These are phyloP conservation scores for Millerozyma miso DNA, from an alignment of 805 yeast species.

Conservation along the genomic window DNA sequence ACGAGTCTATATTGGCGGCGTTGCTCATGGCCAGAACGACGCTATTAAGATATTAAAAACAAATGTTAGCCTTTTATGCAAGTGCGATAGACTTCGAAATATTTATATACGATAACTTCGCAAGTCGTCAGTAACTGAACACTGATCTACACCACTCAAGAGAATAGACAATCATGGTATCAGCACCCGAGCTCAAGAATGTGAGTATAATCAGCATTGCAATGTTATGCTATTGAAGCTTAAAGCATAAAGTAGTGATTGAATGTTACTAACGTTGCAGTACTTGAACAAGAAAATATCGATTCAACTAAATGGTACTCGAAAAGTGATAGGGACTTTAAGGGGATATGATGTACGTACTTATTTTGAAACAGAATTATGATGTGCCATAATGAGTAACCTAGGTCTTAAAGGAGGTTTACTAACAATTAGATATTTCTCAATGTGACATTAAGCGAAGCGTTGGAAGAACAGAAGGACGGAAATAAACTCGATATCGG, in stretches of 20 bases:
- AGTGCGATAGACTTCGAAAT: not conserved
- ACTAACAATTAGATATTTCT: constrained; percentile 48
- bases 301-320: constrained; percentile 71
- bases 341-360: constrained; percentile 73
- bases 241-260: too few species aligned
- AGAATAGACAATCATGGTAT: too few species aligned
- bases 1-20: constrained; percentile 20
- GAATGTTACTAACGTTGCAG: constrained; percentile 34
- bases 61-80: not conserved
- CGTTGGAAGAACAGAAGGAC: constrained; percentile 52
- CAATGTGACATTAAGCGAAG: constrained; percentile 68
- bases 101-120: too few species aligned
- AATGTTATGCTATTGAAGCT: too few species aligned
- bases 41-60: not conserved
- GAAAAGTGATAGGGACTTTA: constrained; percentile 75
- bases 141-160: too few species aligned
- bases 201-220: too few species aligned
- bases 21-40: constrained; percentile 15
- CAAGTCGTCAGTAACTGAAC: too few species aligned
- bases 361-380: too few species aligned
- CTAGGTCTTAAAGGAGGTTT: not conserved
- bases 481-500: constrained; percentile 59
- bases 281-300: constrained; percentile 75
- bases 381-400: too few species aligned
- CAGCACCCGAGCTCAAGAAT: constrained; percentile 59